Conservation (phyloP, 805 yeast species). For the Jamesozyma lodderae region DNA sequence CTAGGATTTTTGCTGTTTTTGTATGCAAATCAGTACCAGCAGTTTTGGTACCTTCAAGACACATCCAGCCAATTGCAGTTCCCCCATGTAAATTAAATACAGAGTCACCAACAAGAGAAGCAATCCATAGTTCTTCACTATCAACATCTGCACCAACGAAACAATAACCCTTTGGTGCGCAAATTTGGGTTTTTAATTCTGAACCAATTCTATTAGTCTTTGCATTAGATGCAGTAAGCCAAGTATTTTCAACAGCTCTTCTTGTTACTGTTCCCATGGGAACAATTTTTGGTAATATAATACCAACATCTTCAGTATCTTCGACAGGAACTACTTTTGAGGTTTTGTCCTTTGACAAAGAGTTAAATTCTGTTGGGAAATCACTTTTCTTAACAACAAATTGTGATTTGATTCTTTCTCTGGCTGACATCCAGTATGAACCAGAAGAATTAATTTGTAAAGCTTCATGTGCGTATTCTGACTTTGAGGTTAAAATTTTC, state of each 20-base stretch:
- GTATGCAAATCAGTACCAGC: slow-evolving; percentile 94
- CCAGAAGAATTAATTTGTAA: slow-evolving; percentile 68
- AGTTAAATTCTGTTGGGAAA: slow-evolving; percentile 20
- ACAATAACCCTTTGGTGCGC: slow-evolving; percentile 81
- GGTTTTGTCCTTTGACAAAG: neutral
- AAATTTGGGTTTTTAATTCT: slow-evolving; percentile 77
- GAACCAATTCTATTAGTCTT: slow-evolving; percentile 81
- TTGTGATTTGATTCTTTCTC: slow-evolving; percentile 77
- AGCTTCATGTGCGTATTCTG: slow-evolving; percentile 66
- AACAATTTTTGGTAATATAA: slow-evolving; percentile 74
- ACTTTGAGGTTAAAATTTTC: slow-evolving; percentile 62
- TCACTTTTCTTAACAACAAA: slow-evolving; percentile 60
- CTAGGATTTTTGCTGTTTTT: slow-evolving; percentile 81
- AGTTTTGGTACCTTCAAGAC: slow-evolving; percentile 85
- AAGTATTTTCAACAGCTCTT: slow-evolving; percentile 92
- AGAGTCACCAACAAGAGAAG: slow-evolving; percentile 89
- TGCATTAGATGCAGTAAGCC: slow-evolving; percentile 97
- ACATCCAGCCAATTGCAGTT: slow-evolving; percentile 98
- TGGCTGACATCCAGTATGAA: slow-evolving; percentile 86
- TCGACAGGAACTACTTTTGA: neutral
- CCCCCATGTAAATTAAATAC: slow-evolving; percentile 86
- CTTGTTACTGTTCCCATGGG: slow-evolving; percentile 97
- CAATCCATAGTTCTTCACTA: slow-evolving; percentile 97
- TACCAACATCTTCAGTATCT: slow-evolving; percentile 37
- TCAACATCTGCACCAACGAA: slow-evolving; percentile 99